phyloP scores from a whole-genome alignment of 2,329 filamentous ascomycete genomes.

The Cercospora citrullina region DNA sequence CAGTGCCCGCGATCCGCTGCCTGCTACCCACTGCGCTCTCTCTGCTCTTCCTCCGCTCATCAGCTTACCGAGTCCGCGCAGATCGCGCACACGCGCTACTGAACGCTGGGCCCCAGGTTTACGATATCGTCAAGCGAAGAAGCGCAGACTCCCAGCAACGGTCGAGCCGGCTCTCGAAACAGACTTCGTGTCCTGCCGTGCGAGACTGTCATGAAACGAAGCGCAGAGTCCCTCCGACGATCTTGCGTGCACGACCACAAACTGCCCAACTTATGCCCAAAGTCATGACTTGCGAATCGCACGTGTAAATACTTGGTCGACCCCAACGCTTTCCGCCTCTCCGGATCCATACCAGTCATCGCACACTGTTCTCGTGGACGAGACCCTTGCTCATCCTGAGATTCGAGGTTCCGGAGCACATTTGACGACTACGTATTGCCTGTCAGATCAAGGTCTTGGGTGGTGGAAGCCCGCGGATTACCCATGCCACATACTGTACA shows the following conservation, averaged over 20 bases:
- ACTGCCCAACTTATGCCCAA: background rate
- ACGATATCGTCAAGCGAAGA: background rate
- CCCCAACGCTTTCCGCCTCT: background rate
- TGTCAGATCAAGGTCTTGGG: background rate
- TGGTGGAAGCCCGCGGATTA: background rate
- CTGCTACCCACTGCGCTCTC: background rate
- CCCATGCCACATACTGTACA: conserved; percentile 2
- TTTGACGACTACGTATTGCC: background rate
- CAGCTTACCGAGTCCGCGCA: background rate
- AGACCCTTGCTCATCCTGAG: background rate
- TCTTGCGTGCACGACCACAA: background rate
- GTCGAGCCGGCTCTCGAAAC: background rate
- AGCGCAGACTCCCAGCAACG: background rate
- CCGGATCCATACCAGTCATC: background rate
- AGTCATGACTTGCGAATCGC: background rate
- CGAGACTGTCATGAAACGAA: background rate
- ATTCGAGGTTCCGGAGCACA: background rate
- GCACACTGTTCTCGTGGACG: background rate
- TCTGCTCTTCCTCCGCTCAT: background rate
- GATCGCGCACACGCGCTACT: background rate
- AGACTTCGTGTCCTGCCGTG: background rate
- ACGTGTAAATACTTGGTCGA: background rate
- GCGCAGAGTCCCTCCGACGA: background rate
- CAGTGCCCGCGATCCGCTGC: background rate
- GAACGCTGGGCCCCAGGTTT: background rate